A percentile compares a stretch with the other conserved stretches of the same genome.
Conservation (phyloP, 192 early-diverging fungal genomes). For the Gaertneriomyces semiglobifer region DNA sequence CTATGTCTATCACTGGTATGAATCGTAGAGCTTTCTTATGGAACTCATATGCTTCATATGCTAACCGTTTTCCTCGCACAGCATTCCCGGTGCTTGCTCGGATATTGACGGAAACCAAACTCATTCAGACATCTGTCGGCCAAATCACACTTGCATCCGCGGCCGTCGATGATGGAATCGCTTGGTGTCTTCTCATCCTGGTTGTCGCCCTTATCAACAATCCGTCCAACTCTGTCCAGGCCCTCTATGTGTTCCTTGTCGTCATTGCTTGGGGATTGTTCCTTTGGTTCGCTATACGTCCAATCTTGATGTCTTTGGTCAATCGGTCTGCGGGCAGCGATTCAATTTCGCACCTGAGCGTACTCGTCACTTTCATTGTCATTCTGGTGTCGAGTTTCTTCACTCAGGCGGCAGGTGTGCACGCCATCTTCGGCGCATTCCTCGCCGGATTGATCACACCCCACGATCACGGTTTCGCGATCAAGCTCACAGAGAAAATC, state of each 20-base stretch:
- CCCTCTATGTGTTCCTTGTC: constrained; percentile 79
- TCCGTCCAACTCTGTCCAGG: constrained; percentile 61
- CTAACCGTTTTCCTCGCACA: constrained; percentile 46
- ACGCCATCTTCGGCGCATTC: constrained; percentile 93
- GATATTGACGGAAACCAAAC: constrained; percentile 83
- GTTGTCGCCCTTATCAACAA: constrained; percentile 87
- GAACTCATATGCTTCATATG: constrained; percentile 59
- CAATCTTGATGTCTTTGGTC: constrained; percentile 49
- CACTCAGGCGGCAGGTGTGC: constrained; percentile 83
- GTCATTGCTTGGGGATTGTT: constrained; percentile 68
- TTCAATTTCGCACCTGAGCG: constrained; percentile 47
- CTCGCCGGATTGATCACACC: constrained; percentile 82
- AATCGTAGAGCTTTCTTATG: constrained; percentile 42
- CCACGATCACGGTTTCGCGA: constrained; percentile 81
- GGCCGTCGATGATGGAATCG: constrained; percentile 79
- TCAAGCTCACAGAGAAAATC: constrained; percentile 85
- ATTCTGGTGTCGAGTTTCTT: constrained; percentile 74
- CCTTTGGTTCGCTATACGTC: constrained; percentile 64
- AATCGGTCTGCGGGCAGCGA: constrained; percentile 19
- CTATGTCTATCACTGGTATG: constrained; percentile 76
- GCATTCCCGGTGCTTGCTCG: constrained; percentile 95
- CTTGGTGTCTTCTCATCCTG: constrained; percentile 73
- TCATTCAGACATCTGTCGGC: constrained; percentile 76
- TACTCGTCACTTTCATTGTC: constrained; percentile 71
- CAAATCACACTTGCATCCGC: constrained; percentile 80